Percentiles rank a stretch among this genome's conserved stretches.
Evolutionary conservation across 2,329 filamentous ascomycete genomes (phyloP).

Genomic region (Dactylellina leptospora): DNA sequence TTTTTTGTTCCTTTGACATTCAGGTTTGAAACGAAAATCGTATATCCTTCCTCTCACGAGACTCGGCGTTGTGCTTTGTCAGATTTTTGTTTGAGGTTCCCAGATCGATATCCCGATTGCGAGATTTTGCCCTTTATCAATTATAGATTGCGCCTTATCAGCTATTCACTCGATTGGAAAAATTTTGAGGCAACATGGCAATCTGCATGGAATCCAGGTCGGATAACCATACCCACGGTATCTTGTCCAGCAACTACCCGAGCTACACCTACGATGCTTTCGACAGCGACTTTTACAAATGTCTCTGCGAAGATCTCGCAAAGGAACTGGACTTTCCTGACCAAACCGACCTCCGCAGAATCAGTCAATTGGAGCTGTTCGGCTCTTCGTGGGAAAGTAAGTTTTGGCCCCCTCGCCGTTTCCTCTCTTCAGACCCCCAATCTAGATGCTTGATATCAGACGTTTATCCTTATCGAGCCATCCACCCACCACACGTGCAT

Average conservation of each 20-base stretch:
- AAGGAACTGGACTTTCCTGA: constrained; percentile 51
- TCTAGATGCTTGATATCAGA: not conserved
- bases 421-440: not conserved
- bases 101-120: not conserved
- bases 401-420: not conserved
- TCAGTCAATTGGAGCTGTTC: constrained; percentile 51
- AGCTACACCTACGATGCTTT: constrained; percentile 35
- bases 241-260: constrained; percentile 5
- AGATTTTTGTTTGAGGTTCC: not conserved
- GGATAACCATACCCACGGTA: constrained; percentile 20
- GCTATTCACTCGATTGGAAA: not conserved
- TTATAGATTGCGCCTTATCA: not conserved
- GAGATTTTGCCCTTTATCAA: not conserved
- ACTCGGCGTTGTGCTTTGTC: not conserved
- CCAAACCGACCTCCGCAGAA: constrained; percentile 46
- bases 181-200: constrained; percentile 22
- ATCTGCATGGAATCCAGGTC: constrained; percentile 33
- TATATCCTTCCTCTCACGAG: constrained; percentile 9
- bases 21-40: not conserved
- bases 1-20: constrained; percentile 6
- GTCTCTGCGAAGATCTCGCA: constrained; percentile 49
- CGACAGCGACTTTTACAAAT: constrained; percentile 52
- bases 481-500: no score
- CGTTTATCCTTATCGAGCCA: constrained; percentile 5
- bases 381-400: constrained; percentile 53